Conservation (phyloP, 2,329 filamentous ascomycete species). For the Aspergillus pseudoterreus region DNA sequence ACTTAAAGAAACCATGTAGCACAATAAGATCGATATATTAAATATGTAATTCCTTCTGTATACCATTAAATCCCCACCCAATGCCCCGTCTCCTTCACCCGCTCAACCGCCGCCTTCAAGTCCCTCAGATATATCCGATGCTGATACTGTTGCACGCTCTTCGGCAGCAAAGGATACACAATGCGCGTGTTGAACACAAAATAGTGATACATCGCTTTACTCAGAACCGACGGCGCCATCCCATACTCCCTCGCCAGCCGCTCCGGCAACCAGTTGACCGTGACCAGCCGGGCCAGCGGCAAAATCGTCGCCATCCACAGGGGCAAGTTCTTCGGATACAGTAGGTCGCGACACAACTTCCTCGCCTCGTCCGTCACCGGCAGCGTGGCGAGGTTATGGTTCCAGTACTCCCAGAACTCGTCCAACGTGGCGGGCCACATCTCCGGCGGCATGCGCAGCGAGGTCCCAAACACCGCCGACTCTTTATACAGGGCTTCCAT, state of each 20-base stretch:
- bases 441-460: constrained; percentile 21
- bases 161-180: constrained; percentile 7
- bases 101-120: constrained; percentile 10
- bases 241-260: constrained; percentile 12
- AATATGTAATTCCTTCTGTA: no score
- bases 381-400: constrained; percentile 21
- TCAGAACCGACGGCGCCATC: constrained; percentile 7
- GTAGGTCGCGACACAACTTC: constrained; percentile 10
- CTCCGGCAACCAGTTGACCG: constrained; percentile 7
- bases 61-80: constrained; percentile 5
- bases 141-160: constrained; percentile 3
- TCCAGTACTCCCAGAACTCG: constrained; percentile 29
- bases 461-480: constrained; percentile 15
- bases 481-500: constrained; percentile 11
- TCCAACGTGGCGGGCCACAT: constrained; percentile 25
- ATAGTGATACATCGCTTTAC: constrained; percentile 4
- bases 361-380: constrained; percentile 26
- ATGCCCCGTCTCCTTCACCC: constrained; percentile 12
- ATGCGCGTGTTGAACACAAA: constrained; percentile 7
- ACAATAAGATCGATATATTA: no score
- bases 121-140: constrained; percentile 13
- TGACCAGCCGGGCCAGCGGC: constrained; percentile 5
- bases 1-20: no score
- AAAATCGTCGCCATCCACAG: background rate
- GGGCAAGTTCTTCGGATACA: constrained; percentile 12